These are phyloP conservation scores for Yamadazyma olivae DNA, from an alignment of 805 yeast genomes.

Conservation along the genomic window DNA sequence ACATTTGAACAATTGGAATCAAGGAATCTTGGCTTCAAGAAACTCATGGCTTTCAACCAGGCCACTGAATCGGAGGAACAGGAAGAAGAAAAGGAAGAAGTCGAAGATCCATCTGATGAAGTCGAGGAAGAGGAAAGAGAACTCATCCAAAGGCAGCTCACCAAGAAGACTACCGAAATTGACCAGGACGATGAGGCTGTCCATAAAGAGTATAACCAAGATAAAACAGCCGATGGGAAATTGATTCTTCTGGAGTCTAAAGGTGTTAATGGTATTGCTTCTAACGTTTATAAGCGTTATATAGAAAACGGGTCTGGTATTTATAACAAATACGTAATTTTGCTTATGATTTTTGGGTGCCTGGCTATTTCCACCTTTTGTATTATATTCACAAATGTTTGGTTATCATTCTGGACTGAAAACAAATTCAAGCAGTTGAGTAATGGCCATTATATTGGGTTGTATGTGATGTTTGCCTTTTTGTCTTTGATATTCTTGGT, in stretches of 20 bases:
- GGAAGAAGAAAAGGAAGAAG: conserved; percentile 13
- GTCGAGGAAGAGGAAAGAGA: conserved; percentile 12
- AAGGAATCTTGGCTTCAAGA: conserved; percentile 22
- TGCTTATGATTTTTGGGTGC: conserved; percentile 22
- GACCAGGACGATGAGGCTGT: conserved; percentile 28
- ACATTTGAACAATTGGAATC: conserved; percentile 22
- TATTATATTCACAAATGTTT: conserved; percentile 60
- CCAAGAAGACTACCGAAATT: neutral
- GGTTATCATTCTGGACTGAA: conserved; percentile 83
- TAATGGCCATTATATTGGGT: conserved; percentile 65
- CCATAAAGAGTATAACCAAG: conserved; percentile 26
- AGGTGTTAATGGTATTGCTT: conserved; percentile 52
- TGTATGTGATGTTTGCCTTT: conserved; percentile 61
- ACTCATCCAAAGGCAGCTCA: conserved; percentile 10
- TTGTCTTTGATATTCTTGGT: conserved; percentile 44
- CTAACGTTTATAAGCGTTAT: conserved; percentile 49
- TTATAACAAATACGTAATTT: conserved; percentile 16
- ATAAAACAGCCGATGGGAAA: conserved; percentile 20
- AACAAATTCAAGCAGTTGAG: conserved; percentile 45
- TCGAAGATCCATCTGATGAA: conserved; percentile 14
- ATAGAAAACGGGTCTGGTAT: conserved; percentile 56
- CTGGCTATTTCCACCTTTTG: conserved; percentile 47
- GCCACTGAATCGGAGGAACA: conserved; percentile 15
- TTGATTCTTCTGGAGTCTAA: conserved; percentile 49
- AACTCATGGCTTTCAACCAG: conserved; percentile 23